Percentiles rank a stretch among this genome's conserved stretches.
Conservation (phyloP, 495 filamentous ascomycete species). For the Glutinoglossum americanum region DNA sequence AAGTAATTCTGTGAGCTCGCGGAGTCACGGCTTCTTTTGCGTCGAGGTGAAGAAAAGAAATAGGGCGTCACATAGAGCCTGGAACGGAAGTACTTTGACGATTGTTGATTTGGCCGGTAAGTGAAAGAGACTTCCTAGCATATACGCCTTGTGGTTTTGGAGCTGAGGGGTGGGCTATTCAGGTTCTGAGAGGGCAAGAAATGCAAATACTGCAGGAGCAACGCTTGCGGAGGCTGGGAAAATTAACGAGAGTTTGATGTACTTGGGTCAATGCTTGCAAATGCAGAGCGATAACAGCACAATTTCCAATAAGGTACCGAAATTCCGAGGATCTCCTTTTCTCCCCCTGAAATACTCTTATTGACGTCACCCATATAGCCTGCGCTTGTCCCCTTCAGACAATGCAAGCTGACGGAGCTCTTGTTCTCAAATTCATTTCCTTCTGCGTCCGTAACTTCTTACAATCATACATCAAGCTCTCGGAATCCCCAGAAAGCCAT, state of each 20-base stretch:
- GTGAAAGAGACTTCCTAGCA: slow-evolving; percentile 4
- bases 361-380: slow-evolving; percentile 21
- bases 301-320: slow-evolving; percentile 46
- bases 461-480: slow-evolving; percentile 7
- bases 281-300: slow-evolving; percentile 62
- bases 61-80: slow-evolving; percentile 31
- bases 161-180: slow-evolving; percentile 1
- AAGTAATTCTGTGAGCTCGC: slow-evolving; percentile 67
- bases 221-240: slow-evolving; percentile 90
- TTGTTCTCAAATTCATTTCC: slow-evolving; percentile 92
- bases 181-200: slow-evolving; percentile 76
- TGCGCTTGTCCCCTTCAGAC: slow-evolving; percentile 72
- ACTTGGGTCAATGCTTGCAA: slow-evolving; percentile 89
- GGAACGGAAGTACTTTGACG: slow-evolving; percentile 64
- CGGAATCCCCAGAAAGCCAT: slow-evolving; percentile 55
- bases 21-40: slow-evolving; percentile 93
- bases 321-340: background rate
- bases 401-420: slow-evolving; percentile 92
- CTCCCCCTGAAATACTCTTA: background rate
- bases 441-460: slow-evolving; percentile 28
- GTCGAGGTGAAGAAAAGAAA: slow-evolving; percentile 76
- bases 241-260: slow-evolving; percentile 96
- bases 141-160: background rate
- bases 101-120: slow-evolving; percentile 81
- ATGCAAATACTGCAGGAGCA: slow-evolving; percentile 79